A percentile compares a stretch with the other conserved stretches of the same genome.
Conservation (phyloP, 2,329 filamentous ascomycete genomes). For the Colletotrichum limetticola region DNA sequence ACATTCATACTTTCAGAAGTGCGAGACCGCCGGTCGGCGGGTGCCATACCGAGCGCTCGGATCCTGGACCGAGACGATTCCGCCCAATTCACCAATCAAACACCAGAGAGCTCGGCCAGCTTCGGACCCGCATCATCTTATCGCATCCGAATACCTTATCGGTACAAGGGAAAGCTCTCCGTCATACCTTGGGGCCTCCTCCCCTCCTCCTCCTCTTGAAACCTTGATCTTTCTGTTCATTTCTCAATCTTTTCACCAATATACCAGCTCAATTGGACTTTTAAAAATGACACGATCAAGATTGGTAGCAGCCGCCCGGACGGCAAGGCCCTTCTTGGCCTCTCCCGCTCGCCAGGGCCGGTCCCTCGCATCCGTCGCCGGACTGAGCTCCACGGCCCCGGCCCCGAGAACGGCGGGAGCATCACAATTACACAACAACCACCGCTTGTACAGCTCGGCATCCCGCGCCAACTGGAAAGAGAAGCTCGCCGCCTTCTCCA, state of each 20-base stretch:
- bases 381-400: constrained; percentile 11
- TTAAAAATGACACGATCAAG: constrained; percentile 22
- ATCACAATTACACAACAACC: not conserved
- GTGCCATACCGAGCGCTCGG: constrained; percentile 11
- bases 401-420: constrained; percentile 5
- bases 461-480: constrained; percentile 35
- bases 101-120: not conserved
- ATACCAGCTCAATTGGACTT: not conserved
- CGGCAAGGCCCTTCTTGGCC: constrained; percentile 22
- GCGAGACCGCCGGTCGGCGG: not conserved
- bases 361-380: constrained; percentile 8
- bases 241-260: not conserved
- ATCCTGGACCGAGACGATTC: not conserved
- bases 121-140: constrained; percentile 4
- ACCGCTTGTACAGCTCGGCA: constrained; percentile 26
- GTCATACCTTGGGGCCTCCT: not conserved
- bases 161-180: constrained; percentile 6
- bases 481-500: constrained; percentile 38
- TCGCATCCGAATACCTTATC: constrained; percentile 13
- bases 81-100: constrained; percentile 3
- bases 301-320: constrained; percentile 23
- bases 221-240: not conserved
- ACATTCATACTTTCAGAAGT: not conserved
- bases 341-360: constrained; percentile 22
- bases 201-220: not conserved